Evolutionary conservation across 768 basidiomycete species (phyloP).

Genomic region (Mycena kentingensis): DNA sequence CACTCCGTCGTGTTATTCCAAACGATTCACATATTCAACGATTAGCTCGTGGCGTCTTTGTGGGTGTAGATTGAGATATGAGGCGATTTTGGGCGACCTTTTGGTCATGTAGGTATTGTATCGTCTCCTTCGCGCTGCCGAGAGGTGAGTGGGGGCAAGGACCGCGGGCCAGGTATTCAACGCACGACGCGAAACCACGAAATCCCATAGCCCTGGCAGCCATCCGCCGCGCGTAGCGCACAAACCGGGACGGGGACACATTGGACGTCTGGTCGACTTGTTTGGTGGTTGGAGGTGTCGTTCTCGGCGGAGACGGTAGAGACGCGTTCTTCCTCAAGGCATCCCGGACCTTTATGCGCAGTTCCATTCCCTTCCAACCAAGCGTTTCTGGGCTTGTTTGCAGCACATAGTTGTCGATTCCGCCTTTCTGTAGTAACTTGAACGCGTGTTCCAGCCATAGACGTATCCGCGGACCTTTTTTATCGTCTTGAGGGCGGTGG

Average conservation of each 20-base stretch:
- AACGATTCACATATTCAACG: too few species aligned
- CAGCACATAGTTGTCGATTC: constrained; percentile 68
- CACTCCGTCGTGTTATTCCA: too few species aligned
- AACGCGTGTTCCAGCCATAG: too few species aligned
- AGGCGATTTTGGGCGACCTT: constrained; percentile 11
- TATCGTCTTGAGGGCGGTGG: constrained; percentile 76
- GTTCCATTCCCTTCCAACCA: constrained; percentile 48
- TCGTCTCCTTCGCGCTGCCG: constrained; percentile 28
- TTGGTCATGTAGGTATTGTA: constrained; percentile 25
- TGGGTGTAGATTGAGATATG: neutral
- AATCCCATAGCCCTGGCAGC: constrained; percentile 33
- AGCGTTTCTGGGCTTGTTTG: constrained; percentile 43
- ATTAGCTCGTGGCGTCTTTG: neutral
- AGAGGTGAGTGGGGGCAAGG: neutral
- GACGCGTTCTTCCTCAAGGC: constrained; percentile 16
- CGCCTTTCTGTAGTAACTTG: constrained; percentile 52
- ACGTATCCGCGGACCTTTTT: constrained; percentile 87
- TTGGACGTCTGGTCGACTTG: neutral
- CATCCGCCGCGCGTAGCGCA: constrained; percentile 27
- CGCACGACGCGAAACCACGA: constrained; percentile 29
- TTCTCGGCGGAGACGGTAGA: neutral
- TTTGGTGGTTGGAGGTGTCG: neutral
- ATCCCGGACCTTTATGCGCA: constrained; percentile 43
- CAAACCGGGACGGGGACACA: constrained; percentile 14
- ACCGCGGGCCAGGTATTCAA: neutral